Evolutionary conservation across 2,329 filamentous ascomycete genomes (phyloP), one percentile per base, ranked within the genome.

Genomic region (Cercospora citrullina): DNA sequence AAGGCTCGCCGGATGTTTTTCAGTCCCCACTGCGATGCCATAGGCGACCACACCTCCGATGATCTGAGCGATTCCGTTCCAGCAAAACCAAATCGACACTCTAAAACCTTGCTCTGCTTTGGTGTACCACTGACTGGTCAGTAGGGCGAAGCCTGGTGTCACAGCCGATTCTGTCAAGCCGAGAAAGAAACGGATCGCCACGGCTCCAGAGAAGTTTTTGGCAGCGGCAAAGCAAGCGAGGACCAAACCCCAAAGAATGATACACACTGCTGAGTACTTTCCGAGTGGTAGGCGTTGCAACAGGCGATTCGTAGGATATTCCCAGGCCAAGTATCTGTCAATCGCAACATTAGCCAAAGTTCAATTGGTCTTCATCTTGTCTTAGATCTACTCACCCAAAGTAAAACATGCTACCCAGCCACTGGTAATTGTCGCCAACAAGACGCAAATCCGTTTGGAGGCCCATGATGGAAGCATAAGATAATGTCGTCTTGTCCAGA

Each of bases 41-140:
- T 90, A 90, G 0, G 88, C 87, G 0, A 90, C 79, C 1, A 87
- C 71, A 1, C 88, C 88, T 7, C 88, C 88, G 39, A 90, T 81
- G 16, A 90, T 88, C 76, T 88, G 87, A 0, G 85, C 88, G 63
- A 85, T 85, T 2, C 88, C 88, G 69, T 89, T 90, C 80, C 89
- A 90, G 60, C 81, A 85, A 79, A 91, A 91, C 90, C 90, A 92
- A 65, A 91, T 85, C 4, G 85, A 86, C 1, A 86, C 86, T 8
- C 90, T 81, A 0, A 83, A 80, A 1, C 87, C 87, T 79, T 91
- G 89, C 75, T 92, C 90, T 64, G 83, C 82, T 76, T 88, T 88
- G 0, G 90, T 91, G 73, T 91, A 92, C 89, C 89, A 92, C 79
- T 91, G 88, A 3, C 83, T 86, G 1, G 89, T 91, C 72, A 92